These are phyloP conservation scores for Aurinia saxatilis DNA, from an alignment of 345 rosid genomes.

Conservation along the genomic window DNA sequence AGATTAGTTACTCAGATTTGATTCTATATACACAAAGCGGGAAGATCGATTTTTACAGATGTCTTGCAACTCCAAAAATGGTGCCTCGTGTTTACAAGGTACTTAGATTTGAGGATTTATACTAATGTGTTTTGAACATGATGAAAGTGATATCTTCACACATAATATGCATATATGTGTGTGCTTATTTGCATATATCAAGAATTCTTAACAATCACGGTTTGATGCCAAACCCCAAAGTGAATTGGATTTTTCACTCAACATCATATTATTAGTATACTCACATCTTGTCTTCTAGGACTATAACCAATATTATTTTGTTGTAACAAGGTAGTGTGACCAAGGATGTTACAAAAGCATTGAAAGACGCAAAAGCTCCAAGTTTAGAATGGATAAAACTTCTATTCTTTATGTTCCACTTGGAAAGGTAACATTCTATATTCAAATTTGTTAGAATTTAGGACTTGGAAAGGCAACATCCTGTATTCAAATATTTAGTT, in stretches of 20 bases:
- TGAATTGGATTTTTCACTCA: slow-evolving; percentile 28
- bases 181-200: slow-evolving; percentile 48
- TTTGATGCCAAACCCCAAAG: slow-evolving; percentile 84
- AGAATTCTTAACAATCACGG: slow-evolving; percentile 84
- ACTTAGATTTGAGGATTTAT: not conserved
- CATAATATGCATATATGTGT: not conserved
- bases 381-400: slow-evolving; percentile 86
- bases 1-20: not conserved
- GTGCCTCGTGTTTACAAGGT: slow-evolving; percentile 85
- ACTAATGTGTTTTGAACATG: not conserved
- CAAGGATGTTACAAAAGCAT: slow-evolving; percentile 62
- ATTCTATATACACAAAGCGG: slow-evolving; percentile 52
- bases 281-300: not conserved
- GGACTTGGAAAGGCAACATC: too few species aligned
- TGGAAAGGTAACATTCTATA: slow-evolving; percentile 83
- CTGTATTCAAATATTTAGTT: too few species aligned
- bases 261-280: not conserved
- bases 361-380: slow-evolving; percentile 69
- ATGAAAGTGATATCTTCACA: not conserved
- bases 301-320: slow-evolving; percentile 5
- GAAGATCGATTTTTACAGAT: slow-evolving; percentile 74
- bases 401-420: slow-evolving; percentile 86
- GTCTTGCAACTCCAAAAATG: slow-evolving; percentile 67
- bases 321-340: slow-evolving; percentile 85
- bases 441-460: too few species aligned